A percentile compares a stretch with the other conserved stretches of the same genome.
These are phyloP conservation scores for Podila clonocystis DNA, from an alignment of 192 early-diverging fungal genomes.

Conservation along the genomic window DNA sequence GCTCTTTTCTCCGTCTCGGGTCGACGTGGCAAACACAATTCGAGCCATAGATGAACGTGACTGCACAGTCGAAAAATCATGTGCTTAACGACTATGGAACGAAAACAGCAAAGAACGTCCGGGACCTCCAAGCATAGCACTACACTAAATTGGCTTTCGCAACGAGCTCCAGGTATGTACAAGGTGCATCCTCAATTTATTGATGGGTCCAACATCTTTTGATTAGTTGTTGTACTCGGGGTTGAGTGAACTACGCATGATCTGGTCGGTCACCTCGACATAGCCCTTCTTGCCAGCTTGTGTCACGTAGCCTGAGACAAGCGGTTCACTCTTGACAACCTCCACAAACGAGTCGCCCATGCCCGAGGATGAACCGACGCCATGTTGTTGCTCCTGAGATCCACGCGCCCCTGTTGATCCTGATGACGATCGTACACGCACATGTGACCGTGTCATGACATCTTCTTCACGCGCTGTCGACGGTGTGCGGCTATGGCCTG, in stretches of 20 bases:
- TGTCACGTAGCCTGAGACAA: slow-evolving; percentile 46
- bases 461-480: slow-evolving; percentile 16
- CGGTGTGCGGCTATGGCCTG: slow-evolving; percentile 24
- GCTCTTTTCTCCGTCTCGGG: too few species aligned
- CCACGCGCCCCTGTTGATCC: background rate
- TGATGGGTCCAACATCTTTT: too few species aligned
- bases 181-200: too few species aligned
- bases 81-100: too few species aligned
- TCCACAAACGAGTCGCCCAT: slow-evolving; percentile 52
- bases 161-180: too few species aligned
- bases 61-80: too few species aligned
- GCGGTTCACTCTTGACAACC: slow-evolving; percentile 24
- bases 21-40: too few species aligned
- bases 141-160: too few species aligned
- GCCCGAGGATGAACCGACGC: slow-evolving; percentile 3
- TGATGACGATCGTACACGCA: slow-evolving; percentile 22
- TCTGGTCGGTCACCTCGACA: slow-evolving; percentile 40
- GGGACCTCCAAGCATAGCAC: too few species aligned
- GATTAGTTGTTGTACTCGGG: slow-evolving; percentile 20
- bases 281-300: slow-evolving; percentile 50
- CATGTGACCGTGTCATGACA: slow-evolving; percentile 42
- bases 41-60: too few species aligned
- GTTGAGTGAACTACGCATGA: slow-evolving; percentile 31
- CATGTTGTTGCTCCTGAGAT: background rate
- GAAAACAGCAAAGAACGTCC: too few species aligned